Conservation (phyloP, 805 yeast genomes). For the Spathaspora hagerdaliae region DNA sequence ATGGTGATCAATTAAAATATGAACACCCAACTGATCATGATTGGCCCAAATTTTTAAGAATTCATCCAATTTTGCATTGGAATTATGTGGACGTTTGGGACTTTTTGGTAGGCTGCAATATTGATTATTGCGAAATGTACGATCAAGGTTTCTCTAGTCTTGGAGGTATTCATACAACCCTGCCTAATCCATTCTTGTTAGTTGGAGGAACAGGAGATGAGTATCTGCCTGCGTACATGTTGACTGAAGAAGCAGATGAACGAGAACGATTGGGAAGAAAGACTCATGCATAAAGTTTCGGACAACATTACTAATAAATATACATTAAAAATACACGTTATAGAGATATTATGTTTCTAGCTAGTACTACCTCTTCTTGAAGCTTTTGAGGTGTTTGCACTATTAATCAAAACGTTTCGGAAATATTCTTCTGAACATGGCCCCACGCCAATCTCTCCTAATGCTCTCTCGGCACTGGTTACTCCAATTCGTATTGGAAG, state of each 20-base stretch:
- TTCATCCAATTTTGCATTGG: slow-evolving; percentile 92
- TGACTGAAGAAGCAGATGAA: slow-evolving; percentile 60
- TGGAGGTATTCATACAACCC: slow-evolving; percentile 73
- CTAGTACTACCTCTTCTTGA: slow-evolving; percentile 17
- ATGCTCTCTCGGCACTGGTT: slow-evolving; percentile 76
- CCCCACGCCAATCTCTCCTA: slow-evolving; percentile 80
- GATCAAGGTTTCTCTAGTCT: slow-evolving; percentile 85
- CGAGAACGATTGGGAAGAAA: slow-evolving; percentile 42
- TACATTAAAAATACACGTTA: background rate
- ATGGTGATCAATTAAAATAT: slow-evolving; percentile 52
- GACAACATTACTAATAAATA: too few relatives aligned
- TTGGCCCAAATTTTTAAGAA: slow-evolving; percentile 84
- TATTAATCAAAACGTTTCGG: slow-evolving; percentile 18
- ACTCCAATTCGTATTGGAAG: slow-evolving; percentile 39
- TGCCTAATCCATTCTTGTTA: slow-evolving; percentile 59
- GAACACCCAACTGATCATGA: slow-evolving; percentile 79
- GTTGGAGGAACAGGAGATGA: slow-evolving; percentile 13
- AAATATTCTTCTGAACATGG: slow-evolving; percentile 53
- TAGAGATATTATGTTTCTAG: background rate
- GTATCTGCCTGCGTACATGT: slow-evolving; percentile 53
- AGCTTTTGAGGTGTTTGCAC: slow-evolving; percentile 19
- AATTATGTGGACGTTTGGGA: slow-evolving; percentile 80
- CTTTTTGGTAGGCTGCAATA: slow-evolving; percentile 56
- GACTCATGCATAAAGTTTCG: background rate
- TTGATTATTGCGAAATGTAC: slow-evolving; percentile 72